Conservation (phyloP, 345 rosid species). For the Rhodomyrtus tomentosa region DNA sequence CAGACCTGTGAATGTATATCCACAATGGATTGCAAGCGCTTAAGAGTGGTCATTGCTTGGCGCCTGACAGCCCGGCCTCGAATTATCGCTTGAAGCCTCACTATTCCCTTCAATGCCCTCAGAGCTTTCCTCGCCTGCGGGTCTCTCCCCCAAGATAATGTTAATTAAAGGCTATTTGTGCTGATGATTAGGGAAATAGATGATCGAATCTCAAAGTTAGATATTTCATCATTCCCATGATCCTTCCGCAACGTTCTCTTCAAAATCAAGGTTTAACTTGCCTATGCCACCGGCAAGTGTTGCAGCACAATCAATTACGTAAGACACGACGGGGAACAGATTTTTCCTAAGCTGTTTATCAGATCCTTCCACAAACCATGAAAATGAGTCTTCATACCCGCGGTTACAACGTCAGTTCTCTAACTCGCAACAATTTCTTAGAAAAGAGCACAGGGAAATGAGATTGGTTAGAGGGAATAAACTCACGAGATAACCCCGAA, state of each 20-base stretch:
- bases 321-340: neutral
- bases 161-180: neutral
- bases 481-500: slow-evolving; percentile 75
- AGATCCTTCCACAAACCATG: neutral
- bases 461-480: neutral
- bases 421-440: neutral
- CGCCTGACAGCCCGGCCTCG: slow-evolving; percentile 74
- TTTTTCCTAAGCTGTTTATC: neutral
- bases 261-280: neutral
- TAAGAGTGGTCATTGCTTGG: slow-evolving; percentile 68
- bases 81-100: slow-evolving; percentile 81
- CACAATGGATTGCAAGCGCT: slow-evolving; percentile 76
- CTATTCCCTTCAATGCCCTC: slow-evolving; percentile 85
- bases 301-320: neutral
- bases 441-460: neutral
- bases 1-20: slow-evolving; percentile 66
- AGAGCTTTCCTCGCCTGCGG: slow-evolving; percentile 84
- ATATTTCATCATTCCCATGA: neutral
- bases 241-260: neutral
- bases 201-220: neutral
- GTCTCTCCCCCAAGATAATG: neutral
- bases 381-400: neutral
- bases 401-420: neutral
- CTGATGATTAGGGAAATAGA: neutral
- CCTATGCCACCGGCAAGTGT: neutral